Percentiles rank a stretch among this genome's conserved stretches.
Evolutionary conservation across 306 rosid species (phyloP).

Genomic region (Lagenaria siceraria): DNA sequence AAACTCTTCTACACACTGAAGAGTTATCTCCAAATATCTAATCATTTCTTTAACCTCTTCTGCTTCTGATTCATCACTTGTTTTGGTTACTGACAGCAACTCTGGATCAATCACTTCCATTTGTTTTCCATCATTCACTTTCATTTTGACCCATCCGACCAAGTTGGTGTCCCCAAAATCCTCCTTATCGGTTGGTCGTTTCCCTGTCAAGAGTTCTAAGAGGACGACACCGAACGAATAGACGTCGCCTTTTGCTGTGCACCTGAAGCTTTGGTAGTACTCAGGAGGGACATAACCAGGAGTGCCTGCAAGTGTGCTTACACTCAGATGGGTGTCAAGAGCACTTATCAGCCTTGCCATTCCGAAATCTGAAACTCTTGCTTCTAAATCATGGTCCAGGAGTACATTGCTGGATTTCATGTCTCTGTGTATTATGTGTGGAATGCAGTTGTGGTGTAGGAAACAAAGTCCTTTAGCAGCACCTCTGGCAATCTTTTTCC

Average conservation of each 20-base stretch:
- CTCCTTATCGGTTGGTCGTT: conserved; percentile 87
- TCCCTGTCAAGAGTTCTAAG: conserved; percentile 69
- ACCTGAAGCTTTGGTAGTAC: conserved; percentile 90
- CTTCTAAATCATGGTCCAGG: conserved; percentile 78
- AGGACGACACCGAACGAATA: conserved; percentile 89
- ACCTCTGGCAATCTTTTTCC: conserved; percentile 88
- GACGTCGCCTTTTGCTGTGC: conserved; percentile 94
- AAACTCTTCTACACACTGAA: conserved; percentile 73
- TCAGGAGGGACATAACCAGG: conserved; percentile 98
- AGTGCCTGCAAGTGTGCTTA: conserved; percentile 95
- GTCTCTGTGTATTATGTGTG: conserved; percentile 93
- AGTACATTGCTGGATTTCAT: conserved; percentile 96
- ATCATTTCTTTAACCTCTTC: conserved; percentile 88
- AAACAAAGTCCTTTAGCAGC: conserved; percentile 94
- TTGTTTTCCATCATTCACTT: conserved; percentile 75
- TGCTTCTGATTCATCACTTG: conserved; percentile 65
- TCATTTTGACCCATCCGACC: conserved; percentile 92
- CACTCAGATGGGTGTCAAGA: conserved; percentile 89
- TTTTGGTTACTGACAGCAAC: conserved; percentile 45
- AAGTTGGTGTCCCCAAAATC: conserved; percentile 92
- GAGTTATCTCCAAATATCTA: conserved; percentile 57
- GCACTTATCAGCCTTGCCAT: conserved; percentile 99
- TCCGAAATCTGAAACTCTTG: conserved; percentile 90
- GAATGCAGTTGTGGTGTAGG: conserved; percentile 96
- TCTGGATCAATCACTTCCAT: conserved; percentile 86